phyloP scores from a whole-genome alignment of 352 stramenopile genomes.

The Thalassiosira hispida region DNA sequence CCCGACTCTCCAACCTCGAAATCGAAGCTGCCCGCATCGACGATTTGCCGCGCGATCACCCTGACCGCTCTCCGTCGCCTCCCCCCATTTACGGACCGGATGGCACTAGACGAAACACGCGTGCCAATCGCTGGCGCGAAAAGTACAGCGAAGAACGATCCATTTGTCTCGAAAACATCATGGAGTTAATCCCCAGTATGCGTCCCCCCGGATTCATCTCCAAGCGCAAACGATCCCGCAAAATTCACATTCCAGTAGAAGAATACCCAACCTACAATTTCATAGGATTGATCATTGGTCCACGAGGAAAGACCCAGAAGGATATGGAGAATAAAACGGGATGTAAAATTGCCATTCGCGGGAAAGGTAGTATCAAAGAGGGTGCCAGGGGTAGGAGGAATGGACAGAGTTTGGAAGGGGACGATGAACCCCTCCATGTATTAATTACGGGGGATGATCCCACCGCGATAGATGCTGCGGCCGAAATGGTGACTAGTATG shows the following conservation, averaged over 20 bases:
- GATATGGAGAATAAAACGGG: slow-evolving; percentile 98
- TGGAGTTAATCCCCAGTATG: slow-evolving; percentile 91
- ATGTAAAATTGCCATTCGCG: slow-evolving; percentile 98
- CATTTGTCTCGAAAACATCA: slow-evolving; percentile 94
- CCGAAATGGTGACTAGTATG: slow-evolving; percentile 86
- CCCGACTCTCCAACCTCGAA: slow-evolving; percentile 71
- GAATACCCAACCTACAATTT: slow-evolving; percentile 99
- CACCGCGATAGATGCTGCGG: slow-evolving; percentile 72
- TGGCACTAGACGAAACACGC: slow-evolving; percentile 96
- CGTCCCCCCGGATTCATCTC: slow-evolving; percentile 88
- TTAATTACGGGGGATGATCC: slow-evolving; percentile 85
- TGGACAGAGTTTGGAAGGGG: slow-evolving; percentile 89
- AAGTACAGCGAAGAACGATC: slow-evolving; percentile 90
- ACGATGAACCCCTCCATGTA: slow-evolving; percentile 87
- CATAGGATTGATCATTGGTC: slow-evolving; percentile 99
- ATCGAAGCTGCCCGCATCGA: slow-evolving; percentile 71
- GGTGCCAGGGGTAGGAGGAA: slow-evolving; percentile 89
- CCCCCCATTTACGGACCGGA: slow-evolving; percentile 93
- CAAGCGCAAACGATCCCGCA: slow-evolving; percentile 92
- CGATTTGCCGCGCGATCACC: slow-evolving; percentile 71
- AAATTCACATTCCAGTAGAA: slow-evolving; percentile 97
- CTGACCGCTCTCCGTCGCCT: slow-evolving; percentile 75
- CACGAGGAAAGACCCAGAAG: slow-evolving; percentile 98
- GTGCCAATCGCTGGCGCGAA: slow-evolving; percentile 93
- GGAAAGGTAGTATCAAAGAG: slow-evolving; percentile 96